phyloP scores from a whole-genome alignment of 768 basidiomycete species.

The Russula abietina region DNA sequence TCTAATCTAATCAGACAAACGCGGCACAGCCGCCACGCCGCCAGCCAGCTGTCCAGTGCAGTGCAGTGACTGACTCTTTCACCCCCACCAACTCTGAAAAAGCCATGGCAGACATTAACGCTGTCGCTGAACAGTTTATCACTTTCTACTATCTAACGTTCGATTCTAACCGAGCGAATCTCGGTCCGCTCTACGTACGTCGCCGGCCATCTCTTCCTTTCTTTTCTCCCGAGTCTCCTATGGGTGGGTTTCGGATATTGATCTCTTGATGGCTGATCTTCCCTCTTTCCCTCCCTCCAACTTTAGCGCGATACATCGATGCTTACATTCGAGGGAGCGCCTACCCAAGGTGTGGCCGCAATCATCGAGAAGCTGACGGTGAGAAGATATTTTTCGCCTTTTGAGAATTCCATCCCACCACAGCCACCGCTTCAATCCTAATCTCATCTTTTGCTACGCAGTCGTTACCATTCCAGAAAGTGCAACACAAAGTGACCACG shows the following conservation, averaged over 20 bases:
- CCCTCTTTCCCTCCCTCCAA: no score
- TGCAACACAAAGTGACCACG: slow-evolving; percentile 76
- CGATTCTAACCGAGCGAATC: slow-evolving; percentile 50
- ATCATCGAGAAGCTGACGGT: slow-evolving; percentile 78
- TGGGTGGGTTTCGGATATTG: not conserved
- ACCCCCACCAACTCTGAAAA: slow-evolving; percentile 7
- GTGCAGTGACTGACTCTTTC: not conserved
- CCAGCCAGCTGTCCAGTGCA: not conserved
- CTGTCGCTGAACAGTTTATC: slow-evolving; percentile 72
- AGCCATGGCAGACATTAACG: slow-evolving; percentile 64
- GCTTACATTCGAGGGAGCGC: slow-evolving; percentile 72
- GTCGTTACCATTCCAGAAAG: slow-evolving; percentile 75
- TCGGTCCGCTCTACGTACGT: slow-evolving; percentile 76
- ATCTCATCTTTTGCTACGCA: slow-evolving; percentile 12
- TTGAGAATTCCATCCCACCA: not conserved
- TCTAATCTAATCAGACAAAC: slow-evolving; percentile 13
- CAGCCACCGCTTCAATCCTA: not conserved
- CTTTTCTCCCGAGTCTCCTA: no score
- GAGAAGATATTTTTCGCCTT: slow-evolving; percentile 22
- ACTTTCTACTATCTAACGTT: slow-evolving; percentile 82
- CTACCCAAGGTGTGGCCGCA: slow-evolving; percentile 44
- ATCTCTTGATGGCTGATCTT: not conserved
- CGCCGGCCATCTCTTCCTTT: not conserved
- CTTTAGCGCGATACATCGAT: slow-evolving; percentile 76
- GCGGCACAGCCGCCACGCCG: no score